These are phyloP conservation scores for Fusarium nisikadoi DNA, from an alignment of 2,329 filamentous ascomycete species.

Conservation along the genomic window DNA sequence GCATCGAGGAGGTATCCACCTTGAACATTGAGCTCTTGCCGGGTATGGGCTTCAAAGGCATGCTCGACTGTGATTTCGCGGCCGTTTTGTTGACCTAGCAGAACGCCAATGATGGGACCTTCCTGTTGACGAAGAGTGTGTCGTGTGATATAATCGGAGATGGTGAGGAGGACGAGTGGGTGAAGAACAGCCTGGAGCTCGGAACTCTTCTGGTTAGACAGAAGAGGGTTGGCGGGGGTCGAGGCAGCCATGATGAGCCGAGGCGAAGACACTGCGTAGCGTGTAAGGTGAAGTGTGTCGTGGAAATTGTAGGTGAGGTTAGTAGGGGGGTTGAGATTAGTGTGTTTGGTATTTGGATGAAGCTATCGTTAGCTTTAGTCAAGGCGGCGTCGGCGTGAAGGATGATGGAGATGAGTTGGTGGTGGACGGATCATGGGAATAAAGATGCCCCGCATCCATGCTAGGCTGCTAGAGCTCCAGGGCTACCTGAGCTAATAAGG, in stretches of 20 bases:
- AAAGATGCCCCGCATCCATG: constrained; percentile 31
- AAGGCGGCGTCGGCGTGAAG: not conserved
- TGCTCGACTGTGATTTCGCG: constrained; percentile 92
- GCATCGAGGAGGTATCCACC: constrained; percentile 72
- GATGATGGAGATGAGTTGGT: constrained; percentile 13
- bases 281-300: not conserved
- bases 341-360: not conserved
- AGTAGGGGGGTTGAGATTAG: constrained; percentile 2
- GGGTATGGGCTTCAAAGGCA: constrained; percentile 83
- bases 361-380: constrained; percentile 21
- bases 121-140: constrained; percentile 81
- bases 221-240: constrained; percentile 61
- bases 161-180: constrained; percentile 92
- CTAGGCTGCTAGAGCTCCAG: not conserved
- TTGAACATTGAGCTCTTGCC: constrained; percentile 55
- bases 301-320: not conserved
- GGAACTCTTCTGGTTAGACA: constrained; percentile 73
- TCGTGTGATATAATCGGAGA: constrained; percentile 95
- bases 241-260: constrained; percentile 59
- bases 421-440: constrained; percentile 7
- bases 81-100: constrained; percentile 93
- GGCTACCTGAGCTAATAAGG: not conserved
- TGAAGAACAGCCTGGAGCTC: constrained; percentile 89
- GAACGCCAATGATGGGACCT: constrained; percentile 83
- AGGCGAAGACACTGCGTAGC: not conserved